A percentile compares a stretch with the other conserved stretches of the same genome.
Evolutionary conservation across 2,329 filamentous ascomycete genomes (phyloP).

Genomic region (Microdochium nivale): DNA sequence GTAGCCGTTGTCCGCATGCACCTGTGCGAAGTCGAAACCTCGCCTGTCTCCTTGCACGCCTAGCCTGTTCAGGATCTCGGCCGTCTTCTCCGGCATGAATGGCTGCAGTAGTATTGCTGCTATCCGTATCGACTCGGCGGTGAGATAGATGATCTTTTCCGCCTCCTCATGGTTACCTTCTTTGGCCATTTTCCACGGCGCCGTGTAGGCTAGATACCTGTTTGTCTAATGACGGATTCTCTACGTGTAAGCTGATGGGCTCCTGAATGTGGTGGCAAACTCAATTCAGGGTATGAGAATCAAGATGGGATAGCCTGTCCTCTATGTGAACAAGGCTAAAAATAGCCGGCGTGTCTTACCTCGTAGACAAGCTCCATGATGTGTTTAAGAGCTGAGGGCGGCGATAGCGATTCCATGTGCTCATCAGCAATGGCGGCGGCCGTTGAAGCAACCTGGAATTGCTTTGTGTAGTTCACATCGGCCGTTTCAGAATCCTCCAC

Average conservation of each 20-base stretch:
- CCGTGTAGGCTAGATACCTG: conserved; percentile 52
- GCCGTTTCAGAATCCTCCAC: conserved; percentile 9
- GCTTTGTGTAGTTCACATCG: conserved; percentile 16
- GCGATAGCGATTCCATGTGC: conserved; percentile 56
- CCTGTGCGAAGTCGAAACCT: conserved; percentile 50
- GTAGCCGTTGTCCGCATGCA: conserved; percentile 62
- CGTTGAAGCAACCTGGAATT: conserved; percentile 28
- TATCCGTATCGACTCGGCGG: conserved; percentile 70
- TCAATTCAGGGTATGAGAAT: conserved; percentile 1
- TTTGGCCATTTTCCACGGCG: conserved; percentile 59
- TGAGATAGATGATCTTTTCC: conserved; percentile 57
- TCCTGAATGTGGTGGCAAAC: too few species aligned
- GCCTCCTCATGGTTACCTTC: conserved; percentile 27
- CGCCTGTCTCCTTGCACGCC: conserved; percentile 59
- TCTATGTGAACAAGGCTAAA: background rate
- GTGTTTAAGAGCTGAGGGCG: conserved; percentile 54
- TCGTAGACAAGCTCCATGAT: conserved; percentile 55
- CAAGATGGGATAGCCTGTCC: conserved; percentile 3
- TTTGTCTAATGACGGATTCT: conserved; percentile 47
- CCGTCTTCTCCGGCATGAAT: conserved; percentile 76
- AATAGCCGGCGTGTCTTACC: conserved; percentile 28
- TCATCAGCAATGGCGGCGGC: conserved; percentile 32
- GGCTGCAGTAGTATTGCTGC: conserved; percentile 80
- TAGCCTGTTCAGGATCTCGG: conserved; percentile 65
- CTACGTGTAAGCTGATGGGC: too few species aligned